phyloP scores from a whole-genome alignment of 1,284 basidiomycete genomes.

The Cystobasidiaceae sp. region DNA sequence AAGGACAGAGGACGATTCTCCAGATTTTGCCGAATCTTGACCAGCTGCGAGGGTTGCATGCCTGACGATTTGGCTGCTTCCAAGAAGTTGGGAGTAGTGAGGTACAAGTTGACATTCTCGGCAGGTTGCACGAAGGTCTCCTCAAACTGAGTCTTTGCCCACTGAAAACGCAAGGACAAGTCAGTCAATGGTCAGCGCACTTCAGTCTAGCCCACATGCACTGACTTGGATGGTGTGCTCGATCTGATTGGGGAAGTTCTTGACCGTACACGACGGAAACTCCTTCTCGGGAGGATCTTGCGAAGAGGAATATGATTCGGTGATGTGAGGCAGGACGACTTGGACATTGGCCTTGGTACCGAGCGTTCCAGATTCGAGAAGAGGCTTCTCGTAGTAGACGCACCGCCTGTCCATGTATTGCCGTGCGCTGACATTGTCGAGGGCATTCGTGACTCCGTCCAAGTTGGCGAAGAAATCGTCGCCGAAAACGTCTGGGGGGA shows the following conservation, averaged over 20 bases:
- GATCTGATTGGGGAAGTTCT: constrained; percentile 98
- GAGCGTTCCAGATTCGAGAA: constrained; percentile 95
- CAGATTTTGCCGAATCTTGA: constrained; percentile 83
- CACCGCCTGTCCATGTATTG: constrained; percentile 99
- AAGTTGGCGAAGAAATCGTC: constrained; percentile 82
- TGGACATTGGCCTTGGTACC: constrained; percentile 99
- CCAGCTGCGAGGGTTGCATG: constrained; percentile 82
- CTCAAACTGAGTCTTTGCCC: constrained; percentile 92
- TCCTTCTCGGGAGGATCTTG: constrained; percentile 99
- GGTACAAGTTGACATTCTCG: constrained; percentile 91
- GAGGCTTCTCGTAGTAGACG: constrained; percentile 92
- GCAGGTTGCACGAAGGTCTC: constrained; percentile 89
- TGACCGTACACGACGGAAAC: constrained; percentile 95
- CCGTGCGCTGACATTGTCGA: constrained; percentile 94
- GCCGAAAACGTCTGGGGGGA: constrained; percentile 68
- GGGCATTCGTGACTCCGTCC: constrained; percentile 98
- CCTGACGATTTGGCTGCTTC: constrained; percentile 81
- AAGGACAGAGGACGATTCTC: constrained; percentile 92
- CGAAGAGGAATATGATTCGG: constrained; percentile 96
- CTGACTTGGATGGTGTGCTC: constrained; percentile 93
- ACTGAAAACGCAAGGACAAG: constrained; percentile 54
- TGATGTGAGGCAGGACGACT: constrained; percentile 89
- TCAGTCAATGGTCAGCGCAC: too few relatives aligned
- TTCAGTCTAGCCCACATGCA: constrained; percentile 28
- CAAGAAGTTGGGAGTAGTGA: constrained; percentile 93